Percentiles rank a stretch among this genome's conserved stretches.
phyloP scores from a whole-genome alignment of 163 green algal genomes.

The Chlamydomonas reinhardtii region DNA sequence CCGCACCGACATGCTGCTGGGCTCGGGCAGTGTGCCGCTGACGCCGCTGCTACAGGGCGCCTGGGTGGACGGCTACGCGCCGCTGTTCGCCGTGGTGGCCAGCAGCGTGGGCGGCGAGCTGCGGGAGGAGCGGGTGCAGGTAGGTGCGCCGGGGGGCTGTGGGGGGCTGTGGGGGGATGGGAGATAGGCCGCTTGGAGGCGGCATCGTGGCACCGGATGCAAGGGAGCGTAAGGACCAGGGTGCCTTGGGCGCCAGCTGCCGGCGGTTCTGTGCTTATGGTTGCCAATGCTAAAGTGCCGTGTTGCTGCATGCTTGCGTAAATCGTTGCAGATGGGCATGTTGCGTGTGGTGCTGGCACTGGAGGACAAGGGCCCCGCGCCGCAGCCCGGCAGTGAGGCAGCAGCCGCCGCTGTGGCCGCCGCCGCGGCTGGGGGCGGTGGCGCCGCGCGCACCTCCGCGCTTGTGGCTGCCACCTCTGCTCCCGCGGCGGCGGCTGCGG shows the following conservation, averaged over 20 bases:
- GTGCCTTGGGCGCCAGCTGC: too few relatives aligned
- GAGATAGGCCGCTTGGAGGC: neutral
- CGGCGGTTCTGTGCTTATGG: too few relatives aligned
- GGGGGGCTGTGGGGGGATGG: slow-evolving; percentile 45
- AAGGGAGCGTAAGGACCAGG: too few relatives aligned
- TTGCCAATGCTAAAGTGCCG: too few relatives aligned
- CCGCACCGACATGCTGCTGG: slow-evolving; percentile 75
- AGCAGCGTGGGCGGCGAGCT: slow-evolving; percentile 4
- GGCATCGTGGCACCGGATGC: neutral
- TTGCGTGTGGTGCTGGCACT: slow-evolving; percentile 77
- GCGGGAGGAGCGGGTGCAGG: slow-evolving; percentile 51
- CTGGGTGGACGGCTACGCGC: slow-evolving; percentile 83
- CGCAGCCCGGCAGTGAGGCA: neutral
- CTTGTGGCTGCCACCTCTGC: neutral
- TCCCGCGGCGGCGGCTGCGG: neutral
- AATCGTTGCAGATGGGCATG: slow-evolving; percentile 64
- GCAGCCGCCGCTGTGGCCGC: neutral
- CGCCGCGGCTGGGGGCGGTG: too few relatives aligned
- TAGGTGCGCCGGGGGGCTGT: slow-evolving; percentile 9
- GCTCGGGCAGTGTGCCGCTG: slow-evolving; percentile 74
- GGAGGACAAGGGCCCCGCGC: slow-evolving; percentile 66
- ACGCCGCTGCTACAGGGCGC: slow-evolving; percentile 80
- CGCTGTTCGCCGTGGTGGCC: slow-evolving; percentile 64
- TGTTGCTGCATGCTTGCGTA: too few relatives aligned
- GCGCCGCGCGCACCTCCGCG: too few relatives aligned